Base-by-base conservation (phyloP, 176 grass and related monocot genomes). In the Thinopyrum elongatum region DNA sequence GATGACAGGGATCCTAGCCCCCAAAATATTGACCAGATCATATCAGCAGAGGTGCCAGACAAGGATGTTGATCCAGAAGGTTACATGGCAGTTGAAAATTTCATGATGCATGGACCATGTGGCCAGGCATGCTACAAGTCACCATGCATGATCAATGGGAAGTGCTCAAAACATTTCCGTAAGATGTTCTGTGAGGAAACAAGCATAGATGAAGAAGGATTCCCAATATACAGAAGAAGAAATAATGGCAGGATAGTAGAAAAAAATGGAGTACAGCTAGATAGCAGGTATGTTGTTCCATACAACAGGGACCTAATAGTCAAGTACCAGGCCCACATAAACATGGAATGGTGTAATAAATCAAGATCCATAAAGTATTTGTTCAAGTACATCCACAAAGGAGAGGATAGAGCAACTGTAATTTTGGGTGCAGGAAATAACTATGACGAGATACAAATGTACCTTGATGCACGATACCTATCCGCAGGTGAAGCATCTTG, bases 331-430 rank as follows among this genome's bases (percentile, higher is more conserved):
- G 84, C 74, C 7, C 86, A 91, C 9, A 84, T 85, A 16, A 85
- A 81, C 7, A 57, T 88, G 2, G 85, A 91, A 21, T 70, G 35
- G 65, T 91, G 89, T 10, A 76, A 91, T 1, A 67, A 70, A 66
- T 68, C 79, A 2, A 79, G 67, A 10, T 55, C 80, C 3, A 90
- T 90, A 5, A 90, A 90, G 33, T 90, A 83, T 5, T 35, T 90
- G 0, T 87, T 90, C 17, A 91, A 84, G 44, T 91, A 87, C 36
- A 77, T 91, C 1, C 78, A 68, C 19, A 91, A 88, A 53, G 81
- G 76, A 3, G 31, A 82, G 7, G 90, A 82, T 30, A 26, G 15
- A 13, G 33, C 80, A 12, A 80, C 7, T 35, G 5, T 76, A 26
- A 1, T 36, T 38, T 70, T 70, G 16, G 16, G 17, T 16, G 21